Conservation (phyloP, 2,329 filamentous ascomycete genomes). For the Claviceps pusilla region DNA sequence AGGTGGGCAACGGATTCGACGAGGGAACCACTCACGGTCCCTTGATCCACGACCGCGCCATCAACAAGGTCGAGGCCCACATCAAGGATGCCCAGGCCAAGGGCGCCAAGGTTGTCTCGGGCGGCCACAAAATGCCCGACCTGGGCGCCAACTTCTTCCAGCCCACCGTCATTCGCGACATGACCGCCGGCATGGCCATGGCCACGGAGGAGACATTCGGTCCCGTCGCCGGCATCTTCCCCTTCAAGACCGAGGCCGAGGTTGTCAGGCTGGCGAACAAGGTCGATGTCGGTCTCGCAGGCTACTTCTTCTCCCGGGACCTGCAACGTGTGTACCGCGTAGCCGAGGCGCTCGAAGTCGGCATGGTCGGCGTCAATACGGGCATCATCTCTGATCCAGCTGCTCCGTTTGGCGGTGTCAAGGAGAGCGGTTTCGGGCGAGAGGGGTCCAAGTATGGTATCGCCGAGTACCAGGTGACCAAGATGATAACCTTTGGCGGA, state of each 20-base stretch:
- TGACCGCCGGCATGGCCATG: constrained; percentile 74
- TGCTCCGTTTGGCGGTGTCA: constrained; percentile 62
- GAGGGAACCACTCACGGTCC: constrained; percentile 63
- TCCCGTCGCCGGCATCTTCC: constrained; percentile 78
- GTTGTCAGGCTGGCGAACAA: constrained; percentile 72
- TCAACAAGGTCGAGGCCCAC: constrained; percentile 65
- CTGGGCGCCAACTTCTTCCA: constrained; percentile 78
- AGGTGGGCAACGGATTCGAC: constrained; percentile 60
- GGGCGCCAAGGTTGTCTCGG: constrained; percentile 59
- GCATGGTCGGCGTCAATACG: constrained; percentile 78
- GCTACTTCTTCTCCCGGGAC: constrained; percentile 75
- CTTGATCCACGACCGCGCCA: constrained; percentile 70
- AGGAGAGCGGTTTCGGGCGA: constrained; percentile 66
- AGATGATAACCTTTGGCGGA: constrained; percentile 43
- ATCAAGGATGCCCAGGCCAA: constrained; percentile 65
- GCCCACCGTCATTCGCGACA: constrained; percentile 75
- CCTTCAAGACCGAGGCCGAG: constrained; percentile 77
- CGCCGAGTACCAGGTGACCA: constrained; percentile 60
- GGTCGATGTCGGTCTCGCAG: constrained; percentile 75
- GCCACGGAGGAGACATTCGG: constrained; percentile 88
- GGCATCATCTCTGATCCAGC: constrained; percentile 47
- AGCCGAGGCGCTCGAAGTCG: constrained; percentile 60
- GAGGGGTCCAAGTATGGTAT: constrained; percentile 68
- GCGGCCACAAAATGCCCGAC: constrained; percentile 58
- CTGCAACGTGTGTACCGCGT: constrained; percentile 45